phyloP scores from a whole-genome alignment of 1,139 yeast species.

The Blastobotrys apis region DNA sequence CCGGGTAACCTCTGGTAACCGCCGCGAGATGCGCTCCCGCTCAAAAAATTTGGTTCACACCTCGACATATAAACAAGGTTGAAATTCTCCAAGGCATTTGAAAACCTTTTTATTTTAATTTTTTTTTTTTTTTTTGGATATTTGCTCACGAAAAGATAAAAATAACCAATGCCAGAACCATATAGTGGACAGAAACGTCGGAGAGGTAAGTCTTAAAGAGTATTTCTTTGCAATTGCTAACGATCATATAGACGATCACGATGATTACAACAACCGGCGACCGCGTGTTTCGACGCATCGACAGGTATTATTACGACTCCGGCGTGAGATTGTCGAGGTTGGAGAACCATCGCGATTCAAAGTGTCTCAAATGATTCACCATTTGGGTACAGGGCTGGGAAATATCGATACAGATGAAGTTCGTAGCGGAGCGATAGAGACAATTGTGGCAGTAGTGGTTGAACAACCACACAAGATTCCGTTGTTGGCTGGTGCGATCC shows the following conservation, averaged over 20 bases:
- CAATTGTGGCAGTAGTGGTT: constrained; percentile 61
- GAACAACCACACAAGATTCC: constrained; percentile 92
- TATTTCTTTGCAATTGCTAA: neutral
- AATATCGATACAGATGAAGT: constrained; percentile 54
- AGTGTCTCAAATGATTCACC: constrained; percentile 44
- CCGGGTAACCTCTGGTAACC: no score
- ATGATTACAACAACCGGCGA: constrained; percentile 17
- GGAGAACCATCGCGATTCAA: constrained; percentile 32
- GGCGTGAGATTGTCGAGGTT: constrained; percentile 30
- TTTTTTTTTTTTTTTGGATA: no score
- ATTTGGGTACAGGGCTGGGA: constrained; percentile 57
- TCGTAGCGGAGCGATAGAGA: constrained; percentile 55
- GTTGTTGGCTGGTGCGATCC: constrained; percentile 63
- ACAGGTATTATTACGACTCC: constrained; percentile 19
- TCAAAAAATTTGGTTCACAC: no score
- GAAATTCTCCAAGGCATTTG: no score
- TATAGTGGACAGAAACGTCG: constrained; percentile 12
- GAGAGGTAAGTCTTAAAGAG: constrained; percentile 7
- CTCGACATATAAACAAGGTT: no score
- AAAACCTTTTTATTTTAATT: no score
- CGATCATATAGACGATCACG: constrained; percentile 17
- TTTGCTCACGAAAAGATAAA: no score
- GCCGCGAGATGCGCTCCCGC: no score
- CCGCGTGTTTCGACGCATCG: constrained; percentile 19
- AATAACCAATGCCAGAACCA: neutral